phyloP scores from a whole-genome alignment of 1,139 yeast genomes.

The Scheffersomyces illinoinensis region DNA sequence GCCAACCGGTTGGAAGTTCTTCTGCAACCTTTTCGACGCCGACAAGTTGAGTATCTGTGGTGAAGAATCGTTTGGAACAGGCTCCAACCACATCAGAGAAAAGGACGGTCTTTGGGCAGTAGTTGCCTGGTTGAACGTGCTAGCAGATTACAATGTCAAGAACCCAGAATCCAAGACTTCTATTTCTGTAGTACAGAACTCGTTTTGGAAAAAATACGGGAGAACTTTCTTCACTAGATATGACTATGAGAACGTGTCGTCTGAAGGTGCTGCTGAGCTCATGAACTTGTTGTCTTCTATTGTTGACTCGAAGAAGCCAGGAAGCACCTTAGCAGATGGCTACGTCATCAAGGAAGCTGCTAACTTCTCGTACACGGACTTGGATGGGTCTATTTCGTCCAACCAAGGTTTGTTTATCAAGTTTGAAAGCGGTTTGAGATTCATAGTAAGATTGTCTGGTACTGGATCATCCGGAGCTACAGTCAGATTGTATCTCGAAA shows the following conservation, averaged over 20 bases:
- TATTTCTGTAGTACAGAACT: slow-evolving; percentile 75
- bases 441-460: slow-evolving; percentile 91
- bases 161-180: slow-evolving; percentile 61
- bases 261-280: slow-evolving; percentile 74
- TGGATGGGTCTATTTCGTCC: slow-evolving; percentile 88
- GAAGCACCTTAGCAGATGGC: slow-evolving; percentile 44
- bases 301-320: slow-evolving; percentile 39
- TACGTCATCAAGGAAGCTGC: slow-evolving; percentile 71
- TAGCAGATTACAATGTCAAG: slow-evolving; percentile 73
- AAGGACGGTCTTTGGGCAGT: slow-evolving; percentile 99
- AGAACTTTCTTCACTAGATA: slow-evolving; percentile 97
- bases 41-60: slow-evolving; percentile 94
- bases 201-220: slow-evolving; percentile 92
- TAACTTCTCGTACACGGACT: slow-evolving; percentile 89
- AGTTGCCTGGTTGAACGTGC: slow-evolving; percentile 93
- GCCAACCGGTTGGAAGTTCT: slow-evolving; percentile 99
- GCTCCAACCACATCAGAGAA: slow-evolving; percentile 95
- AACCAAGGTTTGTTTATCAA: slow-evolving; percentile 91
- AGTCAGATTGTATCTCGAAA: slow-evolving; percentile 87
- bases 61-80: slow-evolving; percentile 97
- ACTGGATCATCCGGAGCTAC: slow-evolving; percentile 99
- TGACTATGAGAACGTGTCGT: slow-evolving; percentile 82
- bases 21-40: slow-evolving; percentile 92
- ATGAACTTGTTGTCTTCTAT: slow-evolving; percentile 54
- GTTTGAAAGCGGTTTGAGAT: slow-evolving; percentile 78